These are phyloP conservation scores for Melampsora occidentalis DNA, from an alignment of 1,284 basidiomycete genomes.

Conservation along the genomic window DNA sequence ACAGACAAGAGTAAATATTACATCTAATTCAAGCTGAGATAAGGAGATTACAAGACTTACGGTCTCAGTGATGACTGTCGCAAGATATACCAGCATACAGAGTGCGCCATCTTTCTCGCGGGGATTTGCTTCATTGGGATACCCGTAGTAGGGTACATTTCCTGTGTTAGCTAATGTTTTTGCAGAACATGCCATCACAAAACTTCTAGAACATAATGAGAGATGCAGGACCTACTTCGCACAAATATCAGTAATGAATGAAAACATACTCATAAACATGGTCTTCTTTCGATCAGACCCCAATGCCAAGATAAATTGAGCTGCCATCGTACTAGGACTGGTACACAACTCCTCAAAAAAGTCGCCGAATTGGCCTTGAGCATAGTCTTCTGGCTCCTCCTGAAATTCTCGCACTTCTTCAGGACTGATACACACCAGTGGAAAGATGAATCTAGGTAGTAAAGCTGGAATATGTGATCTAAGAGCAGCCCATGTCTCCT, in stretches of 20 bases:
- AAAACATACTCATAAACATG: slow-evolving; percentile 72
- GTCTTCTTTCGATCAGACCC: slow-evolving; percentile 72
- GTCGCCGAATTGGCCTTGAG: slow-evolving; percentile 68
- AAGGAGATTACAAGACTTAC: slow-evolving; percentile 20
- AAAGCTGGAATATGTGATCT: slow-evolving; percentile 75
- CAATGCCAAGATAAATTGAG: slow-evolving; percentile 71
- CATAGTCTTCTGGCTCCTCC: slow-evolving; percentile 72
- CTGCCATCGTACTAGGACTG: slow-evolving; percentile 71
- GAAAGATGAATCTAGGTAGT: slow-evolving; percentile 73
- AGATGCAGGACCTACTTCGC: slow-evolving; percentile 60
- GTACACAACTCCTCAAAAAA: slow-evolving; percentile 70
- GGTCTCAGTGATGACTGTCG: slow-evolving; percentile 48
- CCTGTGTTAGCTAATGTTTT: neutral
- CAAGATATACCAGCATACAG: slow-evolving; percentile 72
- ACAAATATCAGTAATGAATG: slow-evolving; percentile 69
- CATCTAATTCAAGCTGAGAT: neutral
- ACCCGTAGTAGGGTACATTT: slow-evolving; percentile 41
- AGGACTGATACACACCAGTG: slow-evolving; percentile 73
- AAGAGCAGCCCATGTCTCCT: slow-evolving; percentile 75
- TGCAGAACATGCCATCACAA: neutral
- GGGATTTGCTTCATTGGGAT: slow-evolving; percentile 52
- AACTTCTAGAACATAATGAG: neutral
- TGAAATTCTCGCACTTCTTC: slow-evolving; percentile 69
- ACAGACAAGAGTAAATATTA: neutral
- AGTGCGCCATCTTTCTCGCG: slow-evolving; percentile 75